Evolutionary conservation across 2,329 filamentous ascomycete species (phyloP).

Genomic region (Talaromyces rugulosus): DNA sequence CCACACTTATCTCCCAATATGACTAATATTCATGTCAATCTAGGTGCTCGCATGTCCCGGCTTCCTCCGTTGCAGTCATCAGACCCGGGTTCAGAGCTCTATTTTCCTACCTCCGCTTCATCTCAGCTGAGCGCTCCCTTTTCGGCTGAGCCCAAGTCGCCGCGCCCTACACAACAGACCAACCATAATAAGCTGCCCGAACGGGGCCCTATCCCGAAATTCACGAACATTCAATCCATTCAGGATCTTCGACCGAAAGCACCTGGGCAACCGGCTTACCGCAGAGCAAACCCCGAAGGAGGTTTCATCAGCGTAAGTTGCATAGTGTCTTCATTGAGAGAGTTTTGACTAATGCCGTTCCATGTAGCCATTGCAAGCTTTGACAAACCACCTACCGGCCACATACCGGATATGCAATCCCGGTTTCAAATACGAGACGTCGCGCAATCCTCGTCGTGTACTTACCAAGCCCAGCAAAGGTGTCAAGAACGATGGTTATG

Average conservation of each 20-base stretch:
- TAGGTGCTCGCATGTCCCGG: slow-evolving; percentile 54
- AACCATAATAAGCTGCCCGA: slow-evolving; percentile 44
- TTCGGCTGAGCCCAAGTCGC: slow-evolving; percentile 49
- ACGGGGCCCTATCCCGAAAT: slow-evolving; percentile 77
- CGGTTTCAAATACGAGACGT: slow-evolving; percentile 97
- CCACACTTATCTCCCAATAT: background rate
- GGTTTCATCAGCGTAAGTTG: slow-evolving; percentile 89
- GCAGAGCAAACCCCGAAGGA: slow-evolving; percentile 91
- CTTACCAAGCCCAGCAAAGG: slow-evolving; percentile 98
- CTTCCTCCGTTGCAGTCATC: slow-evolving; percentile 69
- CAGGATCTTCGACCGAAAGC: slow-evolving; percentile 76
- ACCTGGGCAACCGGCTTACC: slow-evolving; percentile 82
- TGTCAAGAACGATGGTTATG: slow-evolving; percentile 96
- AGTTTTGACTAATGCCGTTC: slow-evolving; percentile 15
- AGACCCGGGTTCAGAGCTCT: slow-evolving; percentile 64
- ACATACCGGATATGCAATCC: slow-evolving; percentile 99
- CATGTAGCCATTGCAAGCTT: slow-evolving; percentile 79
- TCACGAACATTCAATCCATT: slow-evolving; percentile 69
- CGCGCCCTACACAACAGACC: slow-evolving; percentile 38
- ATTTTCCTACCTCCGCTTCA: slow-evolving; percentile 67
- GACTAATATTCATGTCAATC: background rate
- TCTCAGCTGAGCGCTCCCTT: slow-evolving; percentile 67
- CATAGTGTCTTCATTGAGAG: background rate
- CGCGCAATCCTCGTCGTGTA: slow-evolving; percentile 88
- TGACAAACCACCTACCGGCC: slow-evolving; percentile 86